These are phyloP conservation scores for Globisporangium paddicum DNA, from an alignment of 352 stramenopile species.

Conservation along the genomic window DNA sequence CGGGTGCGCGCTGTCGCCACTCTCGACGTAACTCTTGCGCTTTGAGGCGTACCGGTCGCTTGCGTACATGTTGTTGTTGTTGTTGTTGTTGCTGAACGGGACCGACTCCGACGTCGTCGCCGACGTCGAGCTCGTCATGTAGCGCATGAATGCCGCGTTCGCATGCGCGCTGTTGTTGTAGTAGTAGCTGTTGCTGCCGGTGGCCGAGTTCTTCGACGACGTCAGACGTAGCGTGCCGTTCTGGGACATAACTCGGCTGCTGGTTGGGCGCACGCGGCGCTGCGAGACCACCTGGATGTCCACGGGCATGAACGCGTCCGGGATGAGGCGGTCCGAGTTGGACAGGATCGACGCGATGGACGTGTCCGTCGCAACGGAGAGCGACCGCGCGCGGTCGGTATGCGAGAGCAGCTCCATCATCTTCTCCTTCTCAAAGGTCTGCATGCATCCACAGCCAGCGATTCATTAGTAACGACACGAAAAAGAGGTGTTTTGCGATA, in stretches of 20 bases:
- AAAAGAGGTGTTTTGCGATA: background rate
- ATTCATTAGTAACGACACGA: background rate
- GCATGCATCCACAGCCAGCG: background rate
- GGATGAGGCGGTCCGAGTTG: slow-evolving; percentile 54
- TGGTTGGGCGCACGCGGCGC: slow-evolving; percentile 26
- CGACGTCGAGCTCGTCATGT: slow-evolving; percentile 14
- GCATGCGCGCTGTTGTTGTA: slow-evolving; percentile 12
- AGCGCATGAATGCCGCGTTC: slow-evolving; percentile 13
- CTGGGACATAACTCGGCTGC: slow-evolving; percentile 12
- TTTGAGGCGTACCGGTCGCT: background rate
- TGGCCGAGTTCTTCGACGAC: slow-evolving; percentile 18
- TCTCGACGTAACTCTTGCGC: slow-evolving; percentile 20
- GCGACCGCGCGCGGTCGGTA: slow-evolving; percentile 26
- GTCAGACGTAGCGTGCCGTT: slow-evolving; percentile 8
- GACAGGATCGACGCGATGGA: slow-evolving; percentile 58
- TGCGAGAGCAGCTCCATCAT: slow-evolving; percentile 22
- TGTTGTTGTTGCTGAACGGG: slow-evolving; percentile 6
- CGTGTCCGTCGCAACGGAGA: slow-evolving; percentile 37
- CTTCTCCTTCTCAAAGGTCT: slow-evolving; percentile 18
- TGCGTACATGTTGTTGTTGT: background rate
- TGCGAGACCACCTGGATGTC: slow-evolving; percentile 67
- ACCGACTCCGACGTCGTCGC: slow-evolving; percentile 12
- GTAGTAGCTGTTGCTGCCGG: slow-evolving; percentile 14
- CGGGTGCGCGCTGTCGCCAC: slow-evolving; percentile 17
- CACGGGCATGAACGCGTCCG: slow-evolving; percentile 48